phyloP scores from a whole-genome alignment of 148 eudicot species.

The Cornus controversa region DNA sequence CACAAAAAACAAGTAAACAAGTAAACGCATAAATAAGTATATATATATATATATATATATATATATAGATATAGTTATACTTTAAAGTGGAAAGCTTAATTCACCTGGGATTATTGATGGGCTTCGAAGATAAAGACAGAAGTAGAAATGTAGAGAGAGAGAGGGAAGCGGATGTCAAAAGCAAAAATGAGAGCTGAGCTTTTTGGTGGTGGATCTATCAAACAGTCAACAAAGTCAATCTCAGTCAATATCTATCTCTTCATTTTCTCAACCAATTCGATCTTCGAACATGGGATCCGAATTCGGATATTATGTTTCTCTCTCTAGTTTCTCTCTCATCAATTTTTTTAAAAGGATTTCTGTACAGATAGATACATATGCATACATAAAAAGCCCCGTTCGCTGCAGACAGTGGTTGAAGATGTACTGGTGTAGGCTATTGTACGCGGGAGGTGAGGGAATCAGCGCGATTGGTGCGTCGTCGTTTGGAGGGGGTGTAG shows the following conservation, averaged over 20 bases:
- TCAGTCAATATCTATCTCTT: not conserved
- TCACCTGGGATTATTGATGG: not conserved
- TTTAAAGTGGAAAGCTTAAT: not conserved
- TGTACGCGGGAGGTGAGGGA: not conserved
- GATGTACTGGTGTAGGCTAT: not conserved
- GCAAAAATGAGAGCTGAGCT: not conserved
- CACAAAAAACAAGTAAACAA: no score
- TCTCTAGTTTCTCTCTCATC: not conserved
- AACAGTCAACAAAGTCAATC: not conserved
- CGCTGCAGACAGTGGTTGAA: not conserved
- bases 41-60: no score
- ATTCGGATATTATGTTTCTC: slow-evolving; percentile 5
- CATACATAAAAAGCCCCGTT: not conserved
- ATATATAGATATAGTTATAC: not conserved
- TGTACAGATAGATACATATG: no score
- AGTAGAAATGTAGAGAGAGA: not conserved
- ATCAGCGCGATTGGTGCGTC: not conserved
- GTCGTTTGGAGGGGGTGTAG: not conserved
- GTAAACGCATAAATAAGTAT: no score
- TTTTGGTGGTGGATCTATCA: not conserved
- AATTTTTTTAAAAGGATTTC: no score
- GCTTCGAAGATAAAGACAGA: no score
- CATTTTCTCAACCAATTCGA: not conserved
- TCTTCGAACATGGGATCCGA: slow-evolving; percentile 8
- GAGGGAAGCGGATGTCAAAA: not conserved